A percentile compares a stretch with the other conserved stretches of the same genome.
These are phyloP conservation scores for Penicillium ochrochloron DNA, from an alignment of 495 filamentous ascomycete species.

Conservation along the genomic window DNA sequence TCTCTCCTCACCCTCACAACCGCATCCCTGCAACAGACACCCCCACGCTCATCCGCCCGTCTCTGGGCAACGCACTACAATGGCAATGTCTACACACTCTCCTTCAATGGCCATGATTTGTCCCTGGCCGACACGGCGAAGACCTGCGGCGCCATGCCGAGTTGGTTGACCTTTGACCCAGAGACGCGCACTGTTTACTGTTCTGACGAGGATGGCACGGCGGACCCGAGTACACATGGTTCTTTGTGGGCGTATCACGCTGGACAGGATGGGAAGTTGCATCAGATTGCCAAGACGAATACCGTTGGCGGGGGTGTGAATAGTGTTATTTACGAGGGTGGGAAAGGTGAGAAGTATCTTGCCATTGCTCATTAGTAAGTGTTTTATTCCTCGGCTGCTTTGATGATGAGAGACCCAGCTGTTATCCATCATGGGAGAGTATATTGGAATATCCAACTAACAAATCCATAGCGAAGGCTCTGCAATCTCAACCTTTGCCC, in stretches of 20 bases:
- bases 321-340: slow-evolving; percentile 42
- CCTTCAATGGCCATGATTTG: slow-evolving; percentile 44
- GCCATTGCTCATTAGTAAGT: slow-evolving; percentile 55
- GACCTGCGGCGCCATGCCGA: slow-evolving; percentile 59
- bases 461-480: slow-evolving; percentile 34
- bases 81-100: slow-evolving; percentile 60
- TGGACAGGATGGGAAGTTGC: slow-evolving; percentile 31
- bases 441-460: slow-evolving; percentile 16
- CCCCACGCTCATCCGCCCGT: slow-evolving; percentile 10
- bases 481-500: slow-evolving; percentile 42
- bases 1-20: slow-evolving; percentile 8
- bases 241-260: slow-evolving; percentile 34
- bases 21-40: slow-evolving; percentile 3
- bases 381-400: slow-evolving; percentile 17
- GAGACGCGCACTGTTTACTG: slow-evolving; percentile 59
- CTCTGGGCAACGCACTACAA: slow-evolving; percentile 67
- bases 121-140: slow-evolving; percentile 42
- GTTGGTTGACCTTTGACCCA: slow-evolving; percentile 64
- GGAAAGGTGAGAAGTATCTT: slow-evolving; percentile 37
- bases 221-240: slow-evolving; percentile 32
- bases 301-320: slow-evolving; percentile 45
- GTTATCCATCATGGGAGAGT: background rate
- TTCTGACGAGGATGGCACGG: slow-evolving; percentile 62
- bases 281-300: slow-evolving; percentile 28
- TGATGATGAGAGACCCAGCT: background rate